These are phyloP conservation scores for Russula abietina DNA, from an alignment of 768 basidiomycete species.

Conservation along the genomic window DNA sequence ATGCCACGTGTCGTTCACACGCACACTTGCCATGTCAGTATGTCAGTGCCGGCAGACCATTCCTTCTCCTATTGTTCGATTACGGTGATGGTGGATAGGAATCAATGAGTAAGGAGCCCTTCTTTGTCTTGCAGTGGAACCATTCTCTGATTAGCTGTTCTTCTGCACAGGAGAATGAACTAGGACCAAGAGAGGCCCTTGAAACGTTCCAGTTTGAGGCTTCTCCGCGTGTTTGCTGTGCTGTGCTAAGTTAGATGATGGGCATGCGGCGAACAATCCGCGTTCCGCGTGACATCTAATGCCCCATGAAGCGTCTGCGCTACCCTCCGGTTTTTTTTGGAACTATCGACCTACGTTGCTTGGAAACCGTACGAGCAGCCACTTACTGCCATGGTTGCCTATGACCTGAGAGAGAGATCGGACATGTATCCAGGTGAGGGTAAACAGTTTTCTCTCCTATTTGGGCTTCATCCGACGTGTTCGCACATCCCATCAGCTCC, in stretches of 20 bases:
- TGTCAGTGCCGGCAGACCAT: too few species aligned
- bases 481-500: neutral
- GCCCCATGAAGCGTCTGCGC: neutral
- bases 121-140: neutral
- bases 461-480: too few species aligned
- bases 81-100: too few species aligned
- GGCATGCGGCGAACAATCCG: neutral
- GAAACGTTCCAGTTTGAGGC: neutral
- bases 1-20: neutral
- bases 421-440: neutral
- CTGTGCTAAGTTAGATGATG: neutral
- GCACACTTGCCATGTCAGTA: neutral
- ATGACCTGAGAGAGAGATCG: neutral
- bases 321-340: neutral
- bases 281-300: neutral
- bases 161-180: neutral
- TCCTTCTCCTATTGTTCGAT: neutral
- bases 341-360: too few species aligned
- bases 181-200: neutral
- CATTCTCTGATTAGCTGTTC: neutral
- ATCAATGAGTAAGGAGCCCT: neutral
- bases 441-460: neutral
- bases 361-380: neutral
- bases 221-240: conserved; percentile 3
- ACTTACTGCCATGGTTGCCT: neutral